Evolutionary conservation across 495 filamentous ascomycete species (phyloP), one percentile per base, ranked within the genome.

Genomic region (Aspergillus biplanus): DNA sequence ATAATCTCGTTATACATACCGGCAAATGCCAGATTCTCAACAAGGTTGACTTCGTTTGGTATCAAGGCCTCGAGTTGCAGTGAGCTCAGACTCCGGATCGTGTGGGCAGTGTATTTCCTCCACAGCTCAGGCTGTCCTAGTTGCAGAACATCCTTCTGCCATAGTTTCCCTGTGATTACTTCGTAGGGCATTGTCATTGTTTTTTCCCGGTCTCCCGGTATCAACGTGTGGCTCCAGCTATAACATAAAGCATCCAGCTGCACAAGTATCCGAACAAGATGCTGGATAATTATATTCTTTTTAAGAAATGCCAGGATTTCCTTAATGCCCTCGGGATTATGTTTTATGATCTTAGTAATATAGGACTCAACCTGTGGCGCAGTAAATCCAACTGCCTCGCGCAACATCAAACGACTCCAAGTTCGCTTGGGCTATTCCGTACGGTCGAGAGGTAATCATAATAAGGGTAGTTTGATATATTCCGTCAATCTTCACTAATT

Each of bases 211-310:
- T 47, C 46, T 42, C 57, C 52, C 18, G 48, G 8, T 31, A 15
- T 18, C 42, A 67, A 58, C 16, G 48, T 27, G 35, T 62, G 47
- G 44, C 72, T 60, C 76, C 72, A 79, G 35, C 50, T 67, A 56
- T 67, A 74, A 55, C 73, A 76, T 52, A 79, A 62, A 12, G 72
- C 75, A 67, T 79, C 76, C 47, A 79, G 56, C 64, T 78, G 72
- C 47, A 79, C 73, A 4, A 57, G 58, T 31, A 65, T 61, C 34
- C 33, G 37, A 33, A 61, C 52, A 49, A 65, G 52, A 13, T 49
- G 63, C 59, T 69, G 58, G 42, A 82, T 61, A 5, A 77, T 66
- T 62, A 33, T 32, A 55, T 76, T 67, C 0, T 52, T 21, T 52
- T 69, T 39, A 33, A 80, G 64, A 61, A 73, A 82, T 15, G 56